Conservation (phyloP, 306 rosid genomes). For the Cucurbita moschata region DNA sequence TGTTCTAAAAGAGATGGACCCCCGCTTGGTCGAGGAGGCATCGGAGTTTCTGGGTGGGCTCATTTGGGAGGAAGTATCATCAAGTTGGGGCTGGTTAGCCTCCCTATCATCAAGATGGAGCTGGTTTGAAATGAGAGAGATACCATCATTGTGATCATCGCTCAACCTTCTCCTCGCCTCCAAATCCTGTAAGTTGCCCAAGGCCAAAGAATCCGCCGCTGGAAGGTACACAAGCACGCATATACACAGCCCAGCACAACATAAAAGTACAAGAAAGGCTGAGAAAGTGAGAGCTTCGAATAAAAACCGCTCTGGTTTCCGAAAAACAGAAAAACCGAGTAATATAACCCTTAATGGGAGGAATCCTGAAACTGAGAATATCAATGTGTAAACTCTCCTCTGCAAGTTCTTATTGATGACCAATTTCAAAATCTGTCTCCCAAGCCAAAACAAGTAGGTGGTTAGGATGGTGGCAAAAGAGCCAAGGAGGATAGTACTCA, state of each 20-base stretch:
- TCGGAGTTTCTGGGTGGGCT: conserved; percentile 57
- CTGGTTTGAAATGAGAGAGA: conserved; percentile 73
- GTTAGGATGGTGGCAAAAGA: conserved; percentile 65
- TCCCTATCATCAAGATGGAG: conserved; percentile 36
- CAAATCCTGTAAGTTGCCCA: conserved; percentile 67
- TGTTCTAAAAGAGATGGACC: conserved; percentile 78
- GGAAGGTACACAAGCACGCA: conserved; percentile 89
- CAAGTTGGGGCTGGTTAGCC: conserved; percentile 44
- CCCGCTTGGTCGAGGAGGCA: conserved; percentile 68
- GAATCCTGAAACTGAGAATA: conserved; percentile 72
- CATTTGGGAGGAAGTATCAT: conserved; percentile 32
- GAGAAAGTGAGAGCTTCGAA: conserved; percentile 79
- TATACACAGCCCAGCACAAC: conserved; percentile 79
- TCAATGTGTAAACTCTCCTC: conserved; percentile 79
- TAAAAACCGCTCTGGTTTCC: conserved; percentile 54
- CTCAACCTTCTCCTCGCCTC: conserved; percentile 55
- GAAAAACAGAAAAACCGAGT: conserved; percentile 80
- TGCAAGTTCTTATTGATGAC: conserved; percentile 94
- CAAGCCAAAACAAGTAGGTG: conserved; percentile 88
- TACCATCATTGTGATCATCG: conserved; percentile 48
- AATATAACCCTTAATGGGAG: conserved; percentile 87
- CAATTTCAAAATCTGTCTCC: conserved; percentile 82
- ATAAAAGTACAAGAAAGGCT: conserved; percentile 80
- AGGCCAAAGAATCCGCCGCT: conserved; percentile 77
- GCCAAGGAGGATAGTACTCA: conserved; percentile 72